Percentiles rank a stretch among this genome's conserved stretches.
phyloP scores from a whole-genome alignment of 73 alveolate genomes.

The Symbiodinium pilosum region DNA sequence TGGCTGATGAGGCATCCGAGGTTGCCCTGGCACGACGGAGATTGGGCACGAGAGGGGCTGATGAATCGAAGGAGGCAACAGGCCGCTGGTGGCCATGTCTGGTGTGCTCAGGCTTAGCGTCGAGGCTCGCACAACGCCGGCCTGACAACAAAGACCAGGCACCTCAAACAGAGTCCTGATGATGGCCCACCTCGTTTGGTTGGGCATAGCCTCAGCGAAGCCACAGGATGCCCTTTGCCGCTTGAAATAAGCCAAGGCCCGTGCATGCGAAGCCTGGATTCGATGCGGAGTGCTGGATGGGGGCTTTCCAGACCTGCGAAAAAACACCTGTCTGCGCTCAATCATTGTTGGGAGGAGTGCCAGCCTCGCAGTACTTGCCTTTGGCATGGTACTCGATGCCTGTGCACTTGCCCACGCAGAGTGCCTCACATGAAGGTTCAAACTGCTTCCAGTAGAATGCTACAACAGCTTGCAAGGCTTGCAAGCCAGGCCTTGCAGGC shows the following conservation, averaged over 20 bases:
- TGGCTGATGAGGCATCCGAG: background rate
- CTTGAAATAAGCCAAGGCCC: background rate
- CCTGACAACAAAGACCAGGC: background rate
- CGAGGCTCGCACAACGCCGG: background rate
- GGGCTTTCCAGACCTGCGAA: background rate
- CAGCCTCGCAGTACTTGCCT: constrained; percentile 3
- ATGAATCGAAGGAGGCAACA: background rate
- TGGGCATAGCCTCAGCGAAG: background rate
- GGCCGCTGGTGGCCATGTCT: background rate
- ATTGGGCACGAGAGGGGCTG: background rate
- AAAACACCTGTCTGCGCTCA: background rate
- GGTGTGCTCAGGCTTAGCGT: background rate
- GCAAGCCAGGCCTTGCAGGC: background rate
- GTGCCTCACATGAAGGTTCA: background rate
- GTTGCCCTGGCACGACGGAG: background rate
- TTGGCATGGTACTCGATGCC: constrained; percentile 16
- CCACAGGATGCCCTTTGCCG: background rate
- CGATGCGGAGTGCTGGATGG: background rate
- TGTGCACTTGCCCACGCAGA: background rate
- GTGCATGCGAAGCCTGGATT: background rate
- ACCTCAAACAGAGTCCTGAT: too few species aligned
- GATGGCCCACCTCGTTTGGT: background rate
- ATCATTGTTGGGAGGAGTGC: background rate
- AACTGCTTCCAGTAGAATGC: background rate
- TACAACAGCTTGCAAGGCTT: background rate